phyloP scores from a whole-genome alignment of 768 basidiomycete species.

The Hericium coralloides region DNA sequence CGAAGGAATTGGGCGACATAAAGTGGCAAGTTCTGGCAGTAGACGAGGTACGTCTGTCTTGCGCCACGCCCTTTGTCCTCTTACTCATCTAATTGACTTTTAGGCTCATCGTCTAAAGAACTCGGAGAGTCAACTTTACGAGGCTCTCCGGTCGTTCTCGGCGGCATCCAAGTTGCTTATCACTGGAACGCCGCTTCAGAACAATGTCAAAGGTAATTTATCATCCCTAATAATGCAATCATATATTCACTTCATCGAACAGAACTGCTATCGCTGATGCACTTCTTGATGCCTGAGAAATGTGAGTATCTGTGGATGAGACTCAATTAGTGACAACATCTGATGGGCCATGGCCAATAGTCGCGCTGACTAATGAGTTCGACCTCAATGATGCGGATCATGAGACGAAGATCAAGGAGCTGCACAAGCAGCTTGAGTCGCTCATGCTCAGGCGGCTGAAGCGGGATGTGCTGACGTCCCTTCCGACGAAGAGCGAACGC shows the following conservation, averaged over 20 bases:
- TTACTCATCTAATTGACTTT: not conserved
- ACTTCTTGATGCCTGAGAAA: constrained; percentile 98
- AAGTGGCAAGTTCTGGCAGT: constrained; percentile 97
- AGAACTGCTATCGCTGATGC: constrained; percentile 97
- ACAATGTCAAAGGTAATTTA: constrained; percentile 87
- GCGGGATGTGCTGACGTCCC: constrained; percentile 89
- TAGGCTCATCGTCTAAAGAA: constrained; percentile 98
- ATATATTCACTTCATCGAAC: constrained; percentile 3
- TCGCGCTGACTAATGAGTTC: constrained; percentile 90
- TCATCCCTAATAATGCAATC: constrained; percentile 3
- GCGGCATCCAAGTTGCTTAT: constrained; percentile 92
- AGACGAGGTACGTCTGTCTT: constrained; percentile 62
- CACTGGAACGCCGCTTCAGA: constrained; percentile 96
- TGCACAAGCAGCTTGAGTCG: constrained; percentile 86
- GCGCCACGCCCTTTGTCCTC: not conserved
- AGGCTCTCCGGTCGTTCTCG: constrained; percentile 82
- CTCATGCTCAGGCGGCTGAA: constrained; percentile 94
- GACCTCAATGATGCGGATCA: constrained; percentile 91
- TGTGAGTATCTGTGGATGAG: constrained; percentile 40
- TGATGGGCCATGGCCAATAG: constrained; percentile 28
- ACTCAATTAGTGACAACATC: not conserved
- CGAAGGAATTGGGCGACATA: constrained; percentile 81
- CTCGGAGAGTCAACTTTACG: constrained; percentile 93
- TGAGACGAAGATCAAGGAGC: constrained; percentile 89
- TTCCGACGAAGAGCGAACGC: constrained; percentile 97